Evolutionary conservation across 163 green algal species (phyloP).

Genomic region (Chlamydomonas reinhardtii): DNA sequence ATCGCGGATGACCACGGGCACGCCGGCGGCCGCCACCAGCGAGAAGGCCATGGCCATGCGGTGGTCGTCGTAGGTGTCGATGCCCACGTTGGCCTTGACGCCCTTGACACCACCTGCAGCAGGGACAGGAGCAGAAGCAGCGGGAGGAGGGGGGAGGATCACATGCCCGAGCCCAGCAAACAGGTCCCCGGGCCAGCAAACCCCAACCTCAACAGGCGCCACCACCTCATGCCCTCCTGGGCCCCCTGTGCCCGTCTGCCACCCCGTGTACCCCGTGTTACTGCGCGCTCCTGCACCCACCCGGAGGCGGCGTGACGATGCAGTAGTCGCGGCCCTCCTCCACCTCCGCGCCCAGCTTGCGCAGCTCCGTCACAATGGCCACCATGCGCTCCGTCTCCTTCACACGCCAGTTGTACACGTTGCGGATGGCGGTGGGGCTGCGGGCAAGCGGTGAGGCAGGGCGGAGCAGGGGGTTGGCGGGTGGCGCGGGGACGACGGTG

Average conservation of each 20-base stretch:
- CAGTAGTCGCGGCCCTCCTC: conserved; percentile 97
- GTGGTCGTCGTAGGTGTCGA: conserved; percentile 99
- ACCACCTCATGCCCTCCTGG: too few relatives aligned
- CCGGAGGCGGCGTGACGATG: conserved; percentile 91
- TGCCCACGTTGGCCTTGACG: conserved; percentile 69
- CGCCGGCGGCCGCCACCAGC: conserved; percentile 87
- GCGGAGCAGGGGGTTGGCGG: neutral
- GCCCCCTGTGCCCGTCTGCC: too few relatives aligned
- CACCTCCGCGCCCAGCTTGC: conserved; percentile 88
- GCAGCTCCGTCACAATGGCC: conserved; percentile 94
- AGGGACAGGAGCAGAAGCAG: neutral
- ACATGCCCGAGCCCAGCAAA: too few relatives aligned
- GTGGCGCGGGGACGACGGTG: neutral
- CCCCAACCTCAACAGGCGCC: too few relatives aligned
- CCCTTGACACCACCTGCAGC: neutral
- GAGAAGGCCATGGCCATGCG: conserved; percentile 99
- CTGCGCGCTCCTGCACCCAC: too few relatives aligned
- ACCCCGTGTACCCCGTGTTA: too few relatives aligned
- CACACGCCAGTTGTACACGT: conserved; percentile 98
- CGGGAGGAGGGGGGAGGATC: too few relatives aligned
- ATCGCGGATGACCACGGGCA: conserved; percentile 94
- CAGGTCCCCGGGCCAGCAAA: too few relatives aligned
- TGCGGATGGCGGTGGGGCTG: conserved; percentile 86
- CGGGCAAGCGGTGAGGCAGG: neutral
- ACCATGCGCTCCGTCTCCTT: conserved; percentile 99